Conservation (phyloP, 2,329 filamentous ascomycete species). For the Aspergillus sp. region DNA sequence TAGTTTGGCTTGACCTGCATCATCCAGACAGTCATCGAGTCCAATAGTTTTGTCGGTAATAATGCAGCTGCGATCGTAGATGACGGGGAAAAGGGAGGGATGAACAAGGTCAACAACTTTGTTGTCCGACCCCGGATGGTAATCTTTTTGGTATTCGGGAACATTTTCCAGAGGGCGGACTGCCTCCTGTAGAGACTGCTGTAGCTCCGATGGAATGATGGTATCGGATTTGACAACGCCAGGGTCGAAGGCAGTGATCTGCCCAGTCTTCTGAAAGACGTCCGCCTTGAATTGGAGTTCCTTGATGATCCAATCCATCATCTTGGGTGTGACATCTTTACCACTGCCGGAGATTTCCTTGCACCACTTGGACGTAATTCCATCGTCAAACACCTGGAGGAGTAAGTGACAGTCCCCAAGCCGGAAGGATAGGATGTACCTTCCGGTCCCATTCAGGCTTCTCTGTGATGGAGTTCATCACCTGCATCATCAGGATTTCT, state of each 20-base stretch:
- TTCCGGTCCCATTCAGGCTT: slow-evolving; percentile 33
- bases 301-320: slow-evolving; percentile 32
- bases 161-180: slow-evolving; percentile 43
- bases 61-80: slow-evolving; percentile 21
- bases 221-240: slow-evolving; percentile 46
- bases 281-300: slow-evolving; percentile 43
- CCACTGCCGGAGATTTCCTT: slow-evolving; percentile 14
- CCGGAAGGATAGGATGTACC: slow-evolving; percentile 9
- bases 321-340: slow-evolving; percentile 19
- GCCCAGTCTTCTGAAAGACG: slow-evolving; percentile 28
- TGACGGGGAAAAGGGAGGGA: slow-evolving; percentile 42
- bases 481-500: slow-evolving; percentile 33
- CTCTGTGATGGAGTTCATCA: slow-evolving; percentile 36
- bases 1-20: slow-evolving; percentile 8
- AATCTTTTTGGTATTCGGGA: slow-evolving; percentile 46
- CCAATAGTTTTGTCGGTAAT: slow-evolving; percentile 12
- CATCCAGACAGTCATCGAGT: slow-evolving; percentile 16
- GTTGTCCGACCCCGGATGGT: slow-evolving; percentile 50
- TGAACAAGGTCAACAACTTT: slow-evolving; percentile 58
- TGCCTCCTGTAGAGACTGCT: slow-evolving; percentile 36
- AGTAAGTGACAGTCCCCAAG: not conserved
- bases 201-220: slow-evolving; percentile 33
- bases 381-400: slow-evolving; percentile 24
- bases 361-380: slow-evolving; percentile 27
- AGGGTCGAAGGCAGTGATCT: slow-evolving; percentile 38